Evolutionary conservation across 108 stramenopile genomes (phyloP).

Genomic region (Schizochytrium sp.): DNA sequence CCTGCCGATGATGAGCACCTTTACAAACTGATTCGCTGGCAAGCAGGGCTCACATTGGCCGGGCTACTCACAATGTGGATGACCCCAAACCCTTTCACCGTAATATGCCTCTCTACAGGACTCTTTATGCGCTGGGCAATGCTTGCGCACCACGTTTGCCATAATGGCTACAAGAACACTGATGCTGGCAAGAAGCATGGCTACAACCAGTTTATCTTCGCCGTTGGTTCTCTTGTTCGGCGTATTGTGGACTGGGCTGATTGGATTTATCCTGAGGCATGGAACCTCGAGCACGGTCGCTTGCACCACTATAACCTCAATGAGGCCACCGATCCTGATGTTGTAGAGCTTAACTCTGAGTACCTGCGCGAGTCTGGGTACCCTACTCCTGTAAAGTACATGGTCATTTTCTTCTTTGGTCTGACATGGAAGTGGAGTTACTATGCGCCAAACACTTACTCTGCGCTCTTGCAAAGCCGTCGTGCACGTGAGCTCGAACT

Average conservation of each 20-base stretch:
- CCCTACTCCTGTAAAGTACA: slow-evolving; percentile 78
- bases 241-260: slow-evolving; percentile 86
- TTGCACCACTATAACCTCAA: slow-evolving; percentile 87
- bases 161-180: slow-evolving; percentile 85
- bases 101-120: slow-evolving; percentile 79
- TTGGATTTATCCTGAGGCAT: slow-evolving; percentile 91
- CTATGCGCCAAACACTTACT: slow-evolving; percentile 91
- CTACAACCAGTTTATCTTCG: slow-evolving; percentile 85
- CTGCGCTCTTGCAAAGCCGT: slow-evolving; percentile 81
- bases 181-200: slow-evolving; percentile 80
- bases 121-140: slow-evolving; percentile 86
- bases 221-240: slow-evolving; percentile 77
- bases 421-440: slow-evolving; percentile 90
- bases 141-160: slow-evolving; percentile 89
- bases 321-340: slow-evolving; percentile 86
- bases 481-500: background rate
- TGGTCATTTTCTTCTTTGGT: slow-evolving; percentile 73
- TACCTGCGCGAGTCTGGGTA: slow-evolving; percentile 77
- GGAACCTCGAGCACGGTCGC: slow-evolving; percentile 93
- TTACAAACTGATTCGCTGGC: slow-evolving; percentile 88
- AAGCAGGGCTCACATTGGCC: slow-evolving; percentile 80
- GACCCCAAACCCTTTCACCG: slow-evolving; percentile 72
- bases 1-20: slow-evolving; percentile 86
- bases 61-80: slow-evolving; percentile 81
- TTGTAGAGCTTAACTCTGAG: slow-evolving; percentile 85